phyloP scores from a whole-genome alignment of 192 early-diverging fungal genomes.

The Gonapodya prolifera region DNA sequence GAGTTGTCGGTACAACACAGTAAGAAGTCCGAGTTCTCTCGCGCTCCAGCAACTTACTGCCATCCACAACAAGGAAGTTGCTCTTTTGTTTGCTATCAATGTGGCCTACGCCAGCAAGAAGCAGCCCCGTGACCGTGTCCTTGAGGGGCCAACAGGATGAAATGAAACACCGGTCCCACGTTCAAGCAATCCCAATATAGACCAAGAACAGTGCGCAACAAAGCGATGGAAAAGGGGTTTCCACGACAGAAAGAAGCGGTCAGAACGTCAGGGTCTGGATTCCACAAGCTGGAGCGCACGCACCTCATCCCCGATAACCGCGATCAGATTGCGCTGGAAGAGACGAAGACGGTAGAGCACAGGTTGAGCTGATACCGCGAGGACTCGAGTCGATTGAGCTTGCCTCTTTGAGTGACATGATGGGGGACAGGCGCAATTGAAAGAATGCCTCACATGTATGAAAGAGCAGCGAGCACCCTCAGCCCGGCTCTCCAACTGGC shows the following conservation, averaged over 20 bases:
- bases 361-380: constrained; percentile 6
- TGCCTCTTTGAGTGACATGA: constrained; percentile 28
- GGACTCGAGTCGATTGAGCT: constrained; percentile 15
- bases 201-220: neutral
- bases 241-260: neutral
- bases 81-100: constrained; percentile 80
- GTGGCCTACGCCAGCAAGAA: constrained; percentile 95
- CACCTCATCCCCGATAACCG: constrained; percentile 42
- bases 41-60: constrained; percentile 43
- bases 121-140: constrained; percentile 77
- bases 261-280: constrained; percentile 22
- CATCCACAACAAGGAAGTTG: constrained; percentile 94
- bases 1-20: constrained; percentile 7
- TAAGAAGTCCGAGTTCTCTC: constrained; percentile 11
- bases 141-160: neutral
- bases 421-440: neutral
- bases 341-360: constrained; percentile 9
- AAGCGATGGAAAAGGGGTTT: neutral
- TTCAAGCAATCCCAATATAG: neutral
- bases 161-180: neutral
- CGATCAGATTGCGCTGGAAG: constrained; percentile 27
- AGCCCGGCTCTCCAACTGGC: too few species aligned
- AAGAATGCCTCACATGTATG: neutral
- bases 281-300: neutral
- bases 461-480: too few species aligned